Base-by-base conservation (phyloP, 768 basidiomycete species). In the Harrya chromipes region DNA sequence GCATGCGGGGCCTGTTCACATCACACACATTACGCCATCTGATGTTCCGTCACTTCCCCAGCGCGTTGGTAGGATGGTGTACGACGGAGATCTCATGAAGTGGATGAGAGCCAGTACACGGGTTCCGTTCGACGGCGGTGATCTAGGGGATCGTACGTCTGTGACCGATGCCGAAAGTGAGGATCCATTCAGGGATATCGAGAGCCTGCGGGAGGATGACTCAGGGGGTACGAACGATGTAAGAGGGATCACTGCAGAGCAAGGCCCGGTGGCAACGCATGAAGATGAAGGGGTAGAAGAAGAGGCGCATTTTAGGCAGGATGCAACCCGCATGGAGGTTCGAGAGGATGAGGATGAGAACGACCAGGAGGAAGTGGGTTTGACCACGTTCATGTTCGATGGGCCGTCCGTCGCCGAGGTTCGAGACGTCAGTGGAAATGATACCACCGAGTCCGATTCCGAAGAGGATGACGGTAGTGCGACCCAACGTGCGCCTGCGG, bases 131-230 rank as follows among this genome's bases (percentile, higher is more conserved):
- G 71, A 59, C 11, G 54, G 37, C 19, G 66, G 70, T 46, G 67
- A 68, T 35, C 53, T 65, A 21, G 59, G 48, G 49, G 56, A 72
- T 56, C 53, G 71, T 49, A 47, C 63, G 46, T 46, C 61, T 46
- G 53, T 64, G 54, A 57, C 67, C 64, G 52, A 61, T 72, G 74
- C 78, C 36, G 74, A 78, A 37, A 89, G 87, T 53, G 90, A 91
- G 57, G 94, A 97, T 71, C 89, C 91, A 8, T 97, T 97, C 69
- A 81, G 82, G 27, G 94, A 94, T 58, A 87, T 97, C 46, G 94
- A 95, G 63, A 93, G 91, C 58, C 64, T 94, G 59, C 73, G 79
- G 29, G 86, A 87, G 47, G 87, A 87, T 48, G 76, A 79, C 20
- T 68, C 68, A 12, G 64, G 63, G 40, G 69, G 72, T 13, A 37